These are phyloP conservation scores for Aspergillus fumigatus DNA, from an alignment of 2,329 filamentous ascomycete species.

Conservation along the genomic window DNA sequence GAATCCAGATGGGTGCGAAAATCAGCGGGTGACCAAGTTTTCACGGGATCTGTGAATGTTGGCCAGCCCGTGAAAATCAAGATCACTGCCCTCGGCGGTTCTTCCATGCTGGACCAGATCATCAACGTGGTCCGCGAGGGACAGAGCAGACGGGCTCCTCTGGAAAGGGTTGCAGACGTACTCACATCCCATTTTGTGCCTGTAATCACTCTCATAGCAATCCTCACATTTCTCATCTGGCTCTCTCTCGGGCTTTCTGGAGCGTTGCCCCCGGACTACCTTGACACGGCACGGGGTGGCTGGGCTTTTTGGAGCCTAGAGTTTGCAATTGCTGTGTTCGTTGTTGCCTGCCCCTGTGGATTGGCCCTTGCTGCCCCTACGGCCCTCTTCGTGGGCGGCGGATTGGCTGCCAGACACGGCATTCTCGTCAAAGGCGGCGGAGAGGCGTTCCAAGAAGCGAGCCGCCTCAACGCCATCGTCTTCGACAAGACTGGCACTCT, in stretches of 20 bases:
- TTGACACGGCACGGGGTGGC: constrained; percentile 44
- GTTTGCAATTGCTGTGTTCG: constrained; percentile 77
- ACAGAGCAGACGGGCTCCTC: constrained; percentile 45
- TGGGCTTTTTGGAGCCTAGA: constrained; percentile 54
- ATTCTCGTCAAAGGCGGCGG: constrained; percentile 81
- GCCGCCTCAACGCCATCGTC: constrained; percentile 69
- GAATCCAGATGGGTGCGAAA: constrained; percentile 46
- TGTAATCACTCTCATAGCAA: constrained; percentile 45
- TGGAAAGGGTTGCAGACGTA: constrained; percentile 45
- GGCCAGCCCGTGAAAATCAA: constrained; percentile 42
- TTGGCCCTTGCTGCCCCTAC: constrained; percentile 81
- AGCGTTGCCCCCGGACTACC: constrained; percentile 46
- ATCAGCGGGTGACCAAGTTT: constrained; percentile 38
- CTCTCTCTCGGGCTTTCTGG: constrained; percentile 42
- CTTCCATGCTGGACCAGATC: constrained; percentile 49
- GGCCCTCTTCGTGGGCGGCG: constrained; percentile 78
- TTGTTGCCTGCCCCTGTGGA: constrained; percentile 81
- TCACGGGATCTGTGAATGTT: constrained; percentile 45
- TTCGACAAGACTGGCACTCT: constrained; percentile 89
- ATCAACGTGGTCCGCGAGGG: constrained; percentile 47
- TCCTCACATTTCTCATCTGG: constrained; percentile 46
- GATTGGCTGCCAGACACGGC: constrained; percentile 71
- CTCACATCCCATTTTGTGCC: constrained; percentile 49
- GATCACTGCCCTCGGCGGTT: constrained; percentile 43
- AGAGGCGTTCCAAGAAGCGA: constrained; percentile 81